These are phyloP conservation scores for Pseudogymnoascus sp. DNA, from an alignment of 2,329 filamentous ascomycete genomes.

Conservation along the genomic window DNA sequence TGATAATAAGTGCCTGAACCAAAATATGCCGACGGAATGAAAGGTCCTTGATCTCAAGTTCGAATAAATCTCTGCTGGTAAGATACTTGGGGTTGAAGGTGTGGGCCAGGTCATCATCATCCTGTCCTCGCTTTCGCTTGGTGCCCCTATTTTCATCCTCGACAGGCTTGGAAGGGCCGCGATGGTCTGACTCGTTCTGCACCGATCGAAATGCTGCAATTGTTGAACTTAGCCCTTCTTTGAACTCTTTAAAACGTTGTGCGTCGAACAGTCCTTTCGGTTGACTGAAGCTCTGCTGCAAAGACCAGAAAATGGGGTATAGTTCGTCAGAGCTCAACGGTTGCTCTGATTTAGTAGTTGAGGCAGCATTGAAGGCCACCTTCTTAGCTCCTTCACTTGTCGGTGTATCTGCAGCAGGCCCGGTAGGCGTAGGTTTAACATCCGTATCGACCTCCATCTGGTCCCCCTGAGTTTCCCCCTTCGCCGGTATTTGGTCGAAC, in stretches of 20 bases:
- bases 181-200: slow-evolving; percentile 38
- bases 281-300: slow-evolving; percentile 87
- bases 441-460: slow-evolving; percentile 61
- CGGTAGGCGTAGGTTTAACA: slow-evolving; percentile 24
- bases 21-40: slow-evolving; percentile 91
- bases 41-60: slow-evolving; percentile 90
- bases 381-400: slow-evolving; percentile 32
- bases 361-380: slow-evolving; percentile 37
- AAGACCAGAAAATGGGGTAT: slow-evolving; percentile 88
- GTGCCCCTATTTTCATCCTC: slow-evolving; percentile 56
- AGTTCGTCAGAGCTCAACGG: slow-evolving; percentile 59
- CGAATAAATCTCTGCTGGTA: slow-evolving; percentile 93
- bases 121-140: slow-evolving; percentile 63
- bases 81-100: slow-evolving; percentile 97
- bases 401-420: slow-evolving; percentile 18
- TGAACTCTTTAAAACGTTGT: slow-evolving; percentile 57
- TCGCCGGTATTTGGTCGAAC: slow-evolving; percentile 53
- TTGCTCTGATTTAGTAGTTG: slow-evolving; percentile 36
- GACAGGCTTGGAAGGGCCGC: slow-evolving; percentile 40
- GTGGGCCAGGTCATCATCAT: slow-evolving; percentile 55
- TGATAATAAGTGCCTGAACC: slow-evolving; percentile 86
- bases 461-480: slow-evolving; percentile 32
- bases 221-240: slow-evolving; percentile 52
- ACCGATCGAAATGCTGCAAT: slow-evolving; percentile 69
- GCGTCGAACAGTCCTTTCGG: slow-evolving; percentile 73